phyloP scores from a whole-genome alignment of 306 rosid species.

The Rosa persica region DNA sequence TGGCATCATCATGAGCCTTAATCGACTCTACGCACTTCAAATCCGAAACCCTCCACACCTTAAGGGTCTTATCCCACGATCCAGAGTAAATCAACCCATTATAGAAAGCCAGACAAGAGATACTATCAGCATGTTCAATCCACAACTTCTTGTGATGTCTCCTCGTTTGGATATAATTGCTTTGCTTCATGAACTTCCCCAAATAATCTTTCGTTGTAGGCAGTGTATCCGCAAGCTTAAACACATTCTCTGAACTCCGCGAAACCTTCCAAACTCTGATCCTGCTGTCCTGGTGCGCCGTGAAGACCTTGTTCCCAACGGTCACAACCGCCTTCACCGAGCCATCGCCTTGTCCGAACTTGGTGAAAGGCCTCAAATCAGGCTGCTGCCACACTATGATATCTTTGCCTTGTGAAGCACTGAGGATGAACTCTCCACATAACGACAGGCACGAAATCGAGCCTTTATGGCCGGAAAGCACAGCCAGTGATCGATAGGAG shows the following conservation, averaged over 20 bases:
- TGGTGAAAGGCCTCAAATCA: conserved; percentile 59
- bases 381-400: conserved; percentile 94
- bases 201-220: conserved; percentile 83
- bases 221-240: conserved; percentile 62
- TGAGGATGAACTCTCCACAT: conserved; percentile 88
- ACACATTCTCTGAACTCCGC: conserved; percentile 66
- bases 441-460: conserved; percentile 79
- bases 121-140: conserved; percentile 87
- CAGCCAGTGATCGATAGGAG: conserved; percentile 57
- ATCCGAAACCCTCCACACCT: conserved; percentile 82
- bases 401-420: conserved; percentile 86
- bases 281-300: conserved; percentile 85
- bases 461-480: conserved; percentile 75
- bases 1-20: conserved; percentile 90
- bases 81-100: conserved; percentile 83
- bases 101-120: conserved; percentile 69
- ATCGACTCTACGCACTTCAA: conserved; percentile 88
- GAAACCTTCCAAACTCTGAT: conserved; percentile 91
- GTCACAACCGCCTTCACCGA: conserved; percentile 76
- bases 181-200: conserved; percentile 85
- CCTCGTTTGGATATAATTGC: conserved; percentile 81
- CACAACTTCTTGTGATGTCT: conserved; percentile 78
- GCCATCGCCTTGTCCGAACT: conserved; percentile 90
- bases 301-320: conserved; percentile 63
- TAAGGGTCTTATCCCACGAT: conserved; percentile 88